Conservation (phyloP, 805 yeast species). For the Kodamaea leandrae region DNA sequence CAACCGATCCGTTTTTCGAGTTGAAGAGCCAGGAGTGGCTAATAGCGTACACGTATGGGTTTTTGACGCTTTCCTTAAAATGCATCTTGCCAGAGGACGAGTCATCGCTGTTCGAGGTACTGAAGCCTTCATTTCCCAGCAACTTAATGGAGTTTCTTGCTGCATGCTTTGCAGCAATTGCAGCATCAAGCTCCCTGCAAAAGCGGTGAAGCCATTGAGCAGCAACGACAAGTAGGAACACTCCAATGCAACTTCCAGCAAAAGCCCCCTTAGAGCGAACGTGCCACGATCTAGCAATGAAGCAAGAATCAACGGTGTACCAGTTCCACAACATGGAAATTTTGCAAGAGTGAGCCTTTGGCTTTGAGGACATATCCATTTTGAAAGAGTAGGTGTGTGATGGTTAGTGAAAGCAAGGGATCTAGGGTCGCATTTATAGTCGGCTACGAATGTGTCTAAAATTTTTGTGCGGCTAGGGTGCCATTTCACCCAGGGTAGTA, state of each 20-base stretch:
- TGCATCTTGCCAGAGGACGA: neutral
- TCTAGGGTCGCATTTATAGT: too few species aligned
- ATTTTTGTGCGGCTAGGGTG: too few species aligned
- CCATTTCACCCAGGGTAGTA: too few species aligned
- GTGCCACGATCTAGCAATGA: slow-evolving; percentile 63
- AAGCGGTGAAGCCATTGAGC: slow-evolving; percentile 58
- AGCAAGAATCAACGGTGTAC: slow-evolving; percentile 66
- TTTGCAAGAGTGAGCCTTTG: slow-evolving; percentile 22
- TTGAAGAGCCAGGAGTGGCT: slow-evolving; percentile 34
- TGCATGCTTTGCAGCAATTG: slow-evolving; percentile 25
- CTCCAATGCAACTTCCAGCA: slow-evolving; percentile 76
- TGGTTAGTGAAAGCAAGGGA: neutral
- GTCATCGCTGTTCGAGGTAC: slow-evolving; percentile 1
- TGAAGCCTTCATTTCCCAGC: neutral
- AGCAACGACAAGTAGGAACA: slow-evolving; percentile 54
- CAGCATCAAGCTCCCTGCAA: slow-evolving; percentile 50
- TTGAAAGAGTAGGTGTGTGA: neutral
- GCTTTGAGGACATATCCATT: slow-evolving; percentile 9
- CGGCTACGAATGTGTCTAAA: too few species aligned
- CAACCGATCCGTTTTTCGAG: slow-evolving; percentile 20
- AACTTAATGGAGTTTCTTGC: slow-evolving; percentile 1
- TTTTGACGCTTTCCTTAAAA: slow-evolving; percentile 5
- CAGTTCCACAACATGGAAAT: slow-evolving; percentile 70
- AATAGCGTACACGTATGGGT: slow-evolving; percentile 25
- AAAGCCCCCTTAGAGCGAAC: slow-evolving; percentile 55